These are phyloP conservation scores for Carex pumila DNA, from an alignment of 176 grass and related monocot species.

Conservation along the genomic window DNA sequence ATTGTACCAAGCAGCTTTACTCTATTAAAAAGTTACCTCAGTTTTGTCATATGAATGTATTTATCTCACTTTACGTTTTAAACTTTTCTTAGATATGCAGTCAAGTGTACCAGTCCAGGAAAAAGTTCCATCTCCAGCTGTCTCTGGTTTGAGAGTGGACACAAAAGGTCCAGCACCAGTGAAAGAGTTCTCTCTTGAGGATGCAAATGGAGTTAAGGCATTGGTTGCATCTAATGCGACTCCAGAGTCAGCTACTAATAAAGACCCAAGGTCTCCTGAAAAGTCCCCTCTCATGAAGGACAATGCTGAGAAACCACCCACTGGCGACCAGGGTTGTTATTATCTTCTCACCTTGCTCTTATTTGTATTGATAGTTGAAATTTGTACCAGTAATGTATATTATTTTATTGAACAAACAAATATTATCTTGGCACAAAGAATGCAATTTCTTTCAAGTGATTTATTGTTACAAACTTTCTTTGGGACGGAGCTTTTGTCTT, in stretches of 20 bases:
- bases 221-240: slow-evolving; percentile 52
- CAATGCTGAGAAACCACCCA: slow-evolving; percentile 46
- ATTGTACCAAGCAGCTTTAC: slow-evolving; percentile 13
- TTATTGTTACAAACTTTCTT: not conserved
- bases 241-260: slow-evolving; percentile 33
- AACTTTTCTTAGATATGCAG: slow-evolving; percentile 59
- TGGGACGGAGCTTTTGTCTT: not conserved
- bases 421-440: not conserved
- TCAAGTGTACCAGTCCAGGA: slow-evolving; percentile 52
- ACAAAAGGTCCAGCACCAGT: slow-evolving; percentile 36
- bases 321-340: slow-evolving; percentile 56
- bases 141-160: slow-evolving; percentile 83
- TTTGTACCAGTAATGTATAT: slow-evolving; percentile 1
- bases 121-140: slow-evolving; percentile 64
- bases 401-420: slow-evolving; percentile 26
- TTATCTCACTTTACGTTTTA: not conserved
- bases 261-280: slow-evolving; percentile 47
- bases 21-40: not conserved
- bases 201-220: slow-evolving; percentile 36
- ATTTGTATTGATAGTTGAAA: slow-evolving; percentile 20
- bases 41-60: not conserved
- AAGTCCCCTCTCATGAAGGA: slow-evolving; percentile 43
- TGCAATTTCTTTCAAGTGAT: not conserved
- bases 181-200: slow-evolving; percentile 55
- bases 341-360: slow-evolving; percentile 13